Percentiles rank a stretch among this genome's conserved stretches.
phyloP scores from a whole-genome alignment of 768 basidiomycete genomes.

The Lactifluus pinguis region DNA sequence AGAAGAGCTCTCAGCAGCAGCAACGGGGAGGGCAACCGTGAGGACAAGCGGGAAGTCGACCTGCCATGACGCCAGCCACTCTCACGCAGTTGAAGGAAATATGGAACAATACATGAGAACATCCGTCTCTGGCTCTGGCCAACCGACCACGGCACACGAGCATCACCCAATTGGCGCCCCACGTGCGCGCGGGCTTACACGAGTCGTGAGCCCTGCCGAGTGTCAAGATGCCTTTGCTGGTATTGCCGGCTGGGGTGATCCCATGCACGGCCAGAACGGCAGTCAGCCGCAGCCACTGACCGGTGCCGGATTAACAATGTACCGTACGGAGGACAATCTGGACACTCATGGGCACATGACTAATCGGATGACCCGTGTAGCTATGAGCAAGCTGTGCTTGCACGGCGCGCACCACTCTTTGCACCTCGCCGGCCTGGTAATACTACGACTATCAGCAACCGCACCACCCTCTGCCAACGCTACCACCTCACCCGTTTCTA shows the following conservation, averaged over 20 bases:
- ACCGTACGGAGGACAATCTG: not conserved
- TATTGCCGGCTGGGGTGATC: constrained; percentile 10
- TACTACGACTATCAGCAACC: not conserved
- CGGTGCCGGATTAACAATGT: not conserved
- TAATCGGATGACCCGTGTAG: constrained; percentile 53
- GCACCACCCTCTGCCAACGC: not conserved
- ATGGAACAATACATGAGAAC: too few species aligned
- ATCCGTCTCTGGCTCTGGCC: too few species aligned
- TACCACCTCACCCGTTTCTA: not conserved
- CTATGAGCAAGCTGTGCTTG: constrained; percentile 70
- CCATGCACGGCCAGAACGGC: constrained; percentile 7
- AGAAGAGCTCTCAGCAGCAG: too few species aligned
- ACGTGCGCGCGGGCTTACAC: constrained; percentile 40
- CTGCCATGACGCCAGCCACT: too few species aligned
- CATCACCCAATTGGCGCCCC: too few species aligned
- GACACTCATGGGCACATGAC: constrained; percentile 25
- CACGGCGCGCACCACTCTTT: constrained; percentile 53
- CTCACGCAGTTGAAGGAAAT: too few species aligned
- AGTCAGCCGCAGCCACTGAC: not conserved
- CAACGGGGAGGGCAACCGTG: too few species aligned
- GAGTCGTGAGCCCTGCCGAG: constrained; percentile 64
- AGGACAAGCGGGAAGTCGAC: too few species aligned
- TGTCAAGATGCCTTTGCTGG: constrained; percentile 48
- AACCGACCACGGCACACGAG: not conserved
- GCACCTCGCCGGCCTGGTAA: constrained; percentile 32